Evolutionary conservation across 2,329 filamentous ascomycete genomes (phyloP).

Genomic region (Aspergillus neoniger): DNA sequence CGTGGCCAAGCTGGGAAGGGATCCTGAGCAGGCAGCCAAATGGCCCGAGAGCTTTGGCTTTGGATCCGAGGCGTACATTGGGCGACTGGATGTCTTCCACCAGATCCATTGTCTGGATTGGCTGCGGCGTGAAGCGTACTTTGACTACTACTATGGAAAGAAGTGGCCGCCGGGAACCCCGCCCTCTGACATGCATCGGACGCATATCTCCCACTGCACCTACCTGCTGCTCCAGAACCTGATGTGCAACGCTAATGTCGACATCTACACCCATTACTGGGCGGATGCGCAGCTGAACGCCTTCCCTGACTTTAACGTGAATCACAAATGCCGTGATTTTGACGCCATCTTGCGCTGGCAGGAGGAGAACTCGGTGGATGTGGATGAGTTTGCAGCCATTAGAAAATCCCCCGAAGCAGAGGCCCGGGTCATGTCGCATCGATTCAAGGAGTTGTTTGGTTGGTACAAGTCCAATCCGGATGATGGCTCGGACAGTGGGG

Average conservation of each 20-base stretch:
- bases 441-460: conserved; percentile 5
- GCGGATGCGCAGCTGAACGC: conserved; percentile 5
- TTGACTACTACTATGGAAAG: conserved; percentile 5
- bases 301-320: conserved; percentile 10
- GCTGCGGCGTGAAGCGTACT: conserved; percentile 7
- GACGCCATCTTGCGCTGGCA: conserved; percentile 1
- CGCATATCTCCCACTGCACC: conserved; percentile 9
- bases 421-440: conserved; percentile 2
- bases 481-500: background rate
- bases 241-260: conserved; percentile 5
- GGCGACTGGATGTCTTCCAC: conserved; percentile 9
- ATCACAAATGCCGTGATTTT: conserved; percentile 6
- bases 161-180: conserved; percentile 4
- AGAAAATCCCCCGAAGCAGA: background rate
- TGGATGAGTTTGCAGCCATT: background rate
- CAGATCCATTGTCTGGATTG: conserved; percentile 11
- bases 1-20: background rate
- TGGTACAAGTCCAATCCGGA: background rate
- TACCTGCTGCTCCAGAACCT: conserved; percentile 10
- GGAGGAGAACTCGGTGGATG: background rate
- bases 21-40: conserved; percentile 2
- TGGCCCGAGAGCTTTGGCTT: conserved; percentile 5
- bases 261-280: conserved; percentile 1
- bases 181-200: conserved; percentile 6
- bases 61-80: conserved; percentile 5